Evolutionary conservation across 2,329 filamentous ascomycete genomes (phyloP).

Genomic region (Emergomyces orientalis): DNA sequence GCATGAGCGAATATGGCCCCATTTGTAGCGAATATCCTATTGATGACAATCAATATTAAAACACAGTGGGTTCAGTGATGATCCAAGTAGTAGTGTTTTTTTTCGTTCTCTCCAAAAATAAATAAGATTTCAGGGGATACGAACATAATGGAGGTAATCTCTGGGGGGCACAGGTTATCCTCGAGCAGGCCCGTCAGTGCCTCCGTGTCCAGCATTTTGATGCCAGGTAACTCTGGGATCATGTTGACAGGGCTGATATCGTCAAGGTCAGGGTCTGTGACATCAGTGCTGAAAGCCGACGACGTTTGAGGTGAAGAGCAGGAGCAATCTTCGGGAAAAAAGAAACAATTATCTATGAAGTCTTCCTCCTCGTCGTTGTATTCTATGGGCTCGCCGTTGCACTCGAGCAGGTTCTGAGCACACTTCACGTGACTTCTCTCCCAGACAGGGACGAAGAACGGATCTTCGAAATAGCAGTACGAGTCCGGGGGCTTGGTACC

Average conservation of each 20-base stretch:
- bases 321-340: constrained; percentile 37
- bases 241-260: constrained; percentile 25
- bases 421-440: constrained; percentile 30
- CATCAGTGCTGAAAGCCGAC: constrained; percentile 17
- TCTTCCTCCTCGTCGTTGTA: constrained; percentile 37
- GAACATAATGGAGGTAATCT: constrained; percentile 37
- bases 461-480: constrained; percentile 7
- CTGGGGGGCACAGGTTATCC: constrained; percentile 36
- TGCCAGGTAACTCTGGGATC: constrained; percentile 35
- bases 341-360: constrained; percentile 36
- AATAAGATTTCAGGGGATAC: constrained; percentile 2
- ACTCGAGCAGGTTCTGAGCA: constrained; percentile 34
- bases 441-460: constrained; percentile 30
- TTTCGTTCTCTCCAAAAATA: not conserved
- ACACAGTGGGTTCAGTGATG: not conserved
- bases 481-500: constrained; percentile 4
- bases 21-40: constrained; percentile 36
- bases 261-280: constrained; percentile 20
- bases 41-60: not conserved
- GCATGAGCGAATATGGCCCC: constrained; percentile 38
- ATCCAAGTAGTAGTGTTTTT: not conserved
- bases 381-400: constrained; percentile 33
- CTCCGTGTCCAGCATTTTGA: constrained; percentile 37
- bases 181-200: constrained; percentile 34
- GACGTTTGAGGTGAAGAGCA: constrained; percentile 23